Evolutionary conservation across 208 protist species (phyloP), one percentile per base, ranked within the genome.

Genomic region (Vickermania ingenoplastis): DNA sequence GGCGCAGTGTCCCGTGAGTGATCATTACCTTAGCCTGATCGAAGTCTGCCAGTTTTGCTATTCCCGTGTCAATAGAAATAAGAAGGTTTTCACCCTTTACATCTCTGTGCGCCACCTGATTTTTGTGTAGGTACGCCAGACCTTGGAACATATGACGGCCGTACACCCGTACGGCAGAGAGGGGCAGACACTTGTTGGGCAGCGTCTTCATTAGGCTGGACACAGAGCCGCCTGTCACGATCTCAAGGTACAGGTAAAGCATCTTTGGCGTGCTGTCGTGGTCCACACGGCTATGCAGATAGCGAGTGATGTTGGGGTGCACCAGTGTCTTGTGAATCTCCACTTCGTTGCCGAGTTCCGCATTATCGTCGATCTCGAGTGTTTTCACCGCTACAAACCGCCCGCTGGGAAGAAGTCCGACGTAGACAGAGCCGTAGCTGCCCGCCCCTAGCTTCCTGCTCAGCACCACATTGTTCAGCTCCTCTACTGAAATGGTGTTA

Each of bases 1-100:
- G 82, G 84, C 79, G 83, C 24, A 91, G 65, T 2, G 84, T 92
- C 56, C 81, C 75, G 66, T 88, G 76, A 0, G 84, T 86, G 83
- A 92, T 74, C 92, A 97, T 77, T 50, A 91, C 86, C 66, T 95
- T 95, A 2, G 97, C 94, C 48, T 98, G 95, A 56, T 98, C 97
- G 77, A 99, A 99, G 73, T 99, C 97, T 0, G 97, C 96, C 28
- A 99, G 83, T 70, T 99, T 99, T 17, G 97, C 96, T 53, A 84
- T 83, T 25, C 90, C 90, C 1, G 90, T 91, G 71, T 96, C 90
- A 81, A 93, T 92, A 29, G 90, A 96, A 56, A 96, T 92, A 57
- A 96, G 84, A 24, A 96, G 53, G 63, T 96, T 96, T 61, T 96
- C 90, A 4, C 90, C 90, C 68, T 96, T 96, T 53, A 96, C 86